phyloP scores from a whole-genome alignment of 2,329 filamentous ascomycete genomes.

The Talaromyces sp. region DNA sequence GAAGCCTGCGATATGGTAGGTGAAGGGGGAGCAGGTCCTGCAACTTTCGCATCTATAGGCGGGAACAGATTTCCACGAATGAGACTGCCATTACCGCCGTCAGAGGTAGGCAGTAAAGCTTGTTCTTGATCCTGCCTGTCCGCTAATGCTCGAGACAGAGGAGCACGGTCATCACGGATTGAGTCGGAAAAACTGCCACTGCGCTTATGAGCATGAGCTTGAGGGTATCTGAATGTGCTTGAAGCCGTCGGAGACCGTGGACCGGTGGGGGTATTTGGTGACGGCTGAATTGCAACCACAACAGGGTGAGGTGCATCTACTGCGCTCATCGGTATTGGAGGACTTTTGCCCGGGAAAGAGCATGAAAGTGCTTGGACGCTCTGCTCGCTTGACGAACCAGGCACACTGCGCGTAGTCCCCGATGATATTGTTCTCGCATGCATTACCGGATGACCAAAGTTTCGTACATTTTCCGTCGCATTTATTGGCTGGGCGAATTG shows the following conservation, averaged over 20 bases:
- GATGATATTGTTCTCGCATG: constrained; percentile 18
- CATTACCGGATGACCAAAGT: neutral
- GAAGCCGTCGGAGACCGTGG: constrained; percentile 30
- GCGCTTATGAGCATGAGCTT: constrained; percentile 63
- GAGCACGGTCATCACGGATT: constrained; percentile 63
- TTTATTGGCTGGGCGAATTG: neutral
- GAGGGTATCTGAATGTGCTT: constrained; percentile 46
- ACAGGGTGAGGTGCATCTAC: constrained; percentile 43
- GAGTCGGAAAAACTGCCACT: constrained; percentile 88
- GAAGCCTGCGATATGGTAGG: constrained; percentile 36
- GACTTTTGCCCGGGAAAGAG: constrained; percentile 52
- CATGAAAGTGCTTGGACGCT: constrained; percentile 60
- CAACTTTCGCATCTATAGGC: constrained; percentile 76
- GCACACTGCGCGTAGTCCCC: constrained; percentile 11
- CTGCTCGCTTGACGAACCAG: constrained; percentile 38
- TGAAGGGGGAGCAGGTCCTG: constrained; percentile 57
- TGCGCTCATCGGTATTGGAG: constrained; percentile 31
- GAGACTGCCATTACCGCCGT: constrained; percentile 76
- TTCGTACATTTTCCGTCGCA: neutral
- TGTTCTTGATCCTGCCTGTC: constrained; percentile 36
- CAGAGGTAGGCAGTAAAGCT: constrained; percentile 56
- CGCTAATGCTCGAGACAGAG: constrained; percentile 48
- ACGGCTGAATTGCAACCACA: constrained; percentile 32
- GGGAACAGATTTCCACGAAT: constrained; percentile 83
- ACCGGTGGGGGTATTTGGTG: constrained; percentile 29